phyloP scores from a whole-genome alignment of 345 rosid species.

The Eucalyptus paniculata region DNA sequence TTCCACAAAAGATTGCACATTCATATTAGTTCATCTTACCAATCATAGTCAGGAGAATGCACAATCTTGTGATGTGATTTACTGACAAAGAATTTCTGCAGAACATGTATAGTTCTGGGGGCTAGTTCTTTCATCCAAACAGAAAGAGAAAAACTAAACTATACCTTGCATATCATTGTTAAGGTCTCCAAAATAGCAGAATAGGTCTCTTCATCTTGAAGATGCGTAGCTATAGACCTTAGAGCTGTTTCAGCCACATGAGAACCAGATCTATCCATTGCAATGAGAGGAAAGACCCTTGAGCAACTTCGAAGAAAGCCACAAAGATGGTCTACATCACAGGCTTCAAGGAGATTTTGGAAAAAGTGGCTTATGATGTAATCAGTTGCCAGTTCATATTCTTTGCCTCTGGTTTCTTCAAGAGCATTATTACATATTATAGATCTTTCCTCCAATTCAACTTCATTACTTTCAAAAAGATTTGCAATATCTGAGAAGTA shows the following conservation, averaged over 20 bases:
- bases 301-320: conserved; percentile 60
- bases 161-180: conserved; percentile 68
- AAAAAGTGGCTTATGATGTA: conserved; percentile 77
- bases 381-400: conserved; percentile 80
- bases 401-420: conserved; percentile 80
- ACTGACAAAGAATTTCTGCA: not conserved
- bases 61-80: not conserved
- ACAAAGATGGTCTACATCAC: conserved; percentile 76
- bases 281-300: conserved; percentile 55
- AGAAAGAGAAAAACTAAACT: not conserved
- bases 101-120: not conserved
- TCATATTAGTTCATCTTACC: not conserved
- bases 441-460: conserved; percentile 65
- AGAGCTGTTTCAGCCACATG: conserved; percentile 95
- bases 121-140: not conserved
- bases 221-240: conserved; percentile 60
- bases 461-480: conserved; percentile 66
- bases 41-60: not conserved
- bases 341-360: conserved; percentile 80
- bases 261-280: conserved; percentile 93
- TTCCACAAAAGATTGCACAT: not conserved
- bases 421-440: conserved; percentile 71
- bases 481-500: conserved; percentile 75
- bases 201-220: conserved; percentile 56
- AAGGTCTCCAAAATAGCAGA: conserved; percentile 61